Base-by-base conservation (phyloP, 305 asterid genomes). In the Vinca major region DNA sequence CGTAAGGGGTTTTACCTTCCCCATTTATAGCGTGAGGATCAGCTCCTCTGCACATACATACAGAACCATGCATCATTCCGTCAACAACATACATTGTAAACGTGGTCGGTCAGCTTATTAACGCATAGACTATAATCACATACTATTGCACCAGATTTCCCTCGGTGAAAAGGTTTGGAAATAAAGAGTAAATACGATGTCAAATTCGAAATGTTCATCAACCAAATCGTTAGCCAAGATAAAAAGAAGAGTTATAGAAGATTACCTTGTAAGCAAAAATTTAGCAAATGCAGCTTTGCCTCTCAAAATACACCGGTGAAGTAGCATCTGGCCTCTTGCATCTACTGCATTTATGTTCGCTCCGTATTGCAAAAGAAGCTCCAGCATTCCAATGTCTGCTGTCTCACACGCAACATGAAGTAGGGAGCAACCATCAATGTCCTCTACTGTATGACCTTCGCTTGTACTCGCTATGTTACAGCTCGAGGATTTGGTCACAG, bases 401-500 rank as follows among this genome's bases (percentile, higher is more conserved):
- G 87, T 88, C 80, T 91, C 93, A 80, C 99, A 91, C 67, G 94
- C 98, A 54, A 91, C 85, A 82, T 94, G 98, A 71, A 91, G 95
- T 83, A 94, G 80, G 48, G 96, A 88, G 78, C 89, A 84, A 33
- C 96, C 97, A 19, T 84, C 85, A 40, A 79, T 74, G 78, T 82
- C 88, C 51, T 84, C 88, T 4, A 66, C 48, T 8, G 58, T 48
- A 51, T 66, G 68, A 63, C 74, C 75, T 73, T 76, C 83, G 63
- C 92, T 86, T 17, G 85, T 72, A 68, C 80, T 81, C 49, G 83
- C 84, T 6, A 72, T 49, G 69, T 66, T 77, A 45, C 85, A 73
- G 61, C 75, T 73, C 17, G 78, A 66, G 71, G 74, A 58, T 65
- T 80, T 69, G 26, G 56, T 66, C 70, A 76, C 55, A 16, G 43